These are phyloP conservation scores for Theileria equi DNA, from an alignment of 169 alveolate species.

Conservation along the genomic window DNA sequence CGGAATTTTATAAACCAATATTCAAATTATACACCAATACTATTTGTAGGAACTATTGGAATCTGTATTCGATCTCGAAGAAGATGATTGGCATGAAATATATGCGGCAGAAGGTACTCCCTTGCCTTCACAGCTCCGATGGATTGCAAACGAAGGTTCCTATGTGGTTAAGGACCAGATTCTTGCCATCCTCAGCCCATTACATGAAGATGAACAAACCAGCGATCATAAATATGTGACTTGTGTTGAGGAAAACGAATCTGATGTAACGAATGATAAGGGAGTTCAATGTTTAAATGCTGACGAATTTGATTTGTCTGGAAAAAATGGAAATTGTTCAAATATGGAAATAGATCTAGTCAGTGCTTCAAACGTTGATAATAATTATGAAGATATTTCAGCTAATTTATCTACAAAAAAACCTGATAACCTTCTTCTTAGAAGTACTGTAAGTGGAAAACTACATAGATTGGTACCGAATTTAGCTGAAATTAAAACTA, in stretches of 20 bases:
- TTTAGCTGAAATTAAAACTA: neutral
- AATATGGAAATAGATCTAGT: no score
- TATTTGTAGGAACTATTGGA: conserved; percentile 13
- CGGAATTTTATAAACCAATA: no score
- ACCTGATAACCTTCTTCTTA: neutral
- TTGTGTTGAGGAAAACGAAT: neutral
- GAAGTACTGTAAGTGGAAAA: conserved; percentile 8
- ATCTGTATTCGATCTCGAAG: conserved; percentile 2
- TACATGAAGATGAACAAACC: neutral
- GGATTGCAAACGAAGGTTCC: conserved; percentile 54
- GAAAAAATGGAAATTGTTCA: no score
- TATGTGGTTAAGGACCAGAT: conserved; percentile 35
- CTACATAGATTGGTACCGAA: neutral
- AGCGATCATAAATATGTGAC: no score
- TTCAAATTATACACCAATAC: no score
- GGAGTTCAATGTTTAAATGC: neutral
- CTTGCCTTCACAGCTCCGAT: conserved; percentile 34
- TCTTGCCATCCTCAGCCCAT: conserved; percentile 33
- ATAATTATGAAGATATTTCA: neutral
- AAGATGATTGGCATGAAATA: conserved; percentile 4
- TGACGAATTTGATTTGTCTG: no score
- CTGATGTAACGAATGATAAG: neutral
- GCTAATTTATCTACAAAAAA: neutral
- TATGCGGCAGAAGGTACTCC: neutral
- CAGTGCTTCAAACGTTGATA: no score